phyloP scores from a whole-genome alignment of 495 filamentous ascomycete species.

The Jackrogersella multiformis region DNA sequence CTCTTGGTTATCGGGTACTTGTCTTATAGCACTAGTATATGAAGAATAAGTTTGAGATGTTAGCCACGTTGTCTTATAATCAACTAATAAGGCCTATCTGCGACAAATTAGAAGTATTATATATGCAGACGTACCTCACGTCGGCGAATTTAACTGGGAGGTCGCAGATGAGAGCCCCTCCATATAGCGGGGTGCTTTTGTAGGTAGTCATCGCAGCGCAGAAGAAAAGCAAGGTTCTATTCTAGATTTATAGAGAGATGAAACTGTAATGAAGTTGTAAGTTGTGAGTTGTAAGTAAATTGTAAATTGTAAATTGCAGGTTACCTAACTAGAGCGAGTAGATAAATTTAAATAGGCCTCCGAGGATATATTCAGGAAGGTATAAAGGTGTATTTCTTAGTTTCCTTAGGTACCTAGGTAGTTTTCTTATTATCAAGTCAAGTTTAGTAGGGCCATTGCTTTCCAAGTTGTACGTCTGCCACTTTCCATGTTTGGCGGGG shows the following conservation, averaged over 20 bases:
- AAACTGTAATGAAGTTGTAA: too few relatives aligned
- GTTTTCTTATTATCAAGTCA: not conserved
- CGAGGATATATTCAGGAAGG: not conserved
- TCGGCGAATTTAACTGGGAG: conserved; percentile 80
- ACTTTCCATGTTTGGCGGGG: conserved; percentile 17
- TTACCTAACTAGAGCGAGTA: not conserved
- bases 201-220: conserved; percentile 55
- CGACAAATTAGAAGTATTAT: conserved; percentile 1
- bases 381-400: not conserved
- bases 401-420: too few relatives aligned
- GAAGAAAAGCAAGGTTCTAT: not conserved
- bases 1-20: conserved; percentile 95
- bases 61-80: conserved; percentile 10
- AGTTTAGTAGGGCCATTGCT: conserved; percentile 9
- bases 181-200: conserved; percentile 73
- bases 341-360: not conserved
- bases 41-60: conserved; percentile 8
- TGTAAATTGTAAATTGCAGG: too few relatives aligned
- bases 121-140: conserved; percentile 71
- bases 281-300: too few relatives aligned
- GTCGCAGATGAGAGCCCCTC: conserved; percentile 78
- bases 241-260: not conserved
- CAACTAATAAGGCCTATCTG: not conserved
- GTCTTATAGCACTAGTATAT: conserved; percentile 72
- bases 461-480: conserved; percentile 1